Conservation (phyloP, 2,329 filamentous ascomycete species). For the Trichoderma pleuroti region DNA sequence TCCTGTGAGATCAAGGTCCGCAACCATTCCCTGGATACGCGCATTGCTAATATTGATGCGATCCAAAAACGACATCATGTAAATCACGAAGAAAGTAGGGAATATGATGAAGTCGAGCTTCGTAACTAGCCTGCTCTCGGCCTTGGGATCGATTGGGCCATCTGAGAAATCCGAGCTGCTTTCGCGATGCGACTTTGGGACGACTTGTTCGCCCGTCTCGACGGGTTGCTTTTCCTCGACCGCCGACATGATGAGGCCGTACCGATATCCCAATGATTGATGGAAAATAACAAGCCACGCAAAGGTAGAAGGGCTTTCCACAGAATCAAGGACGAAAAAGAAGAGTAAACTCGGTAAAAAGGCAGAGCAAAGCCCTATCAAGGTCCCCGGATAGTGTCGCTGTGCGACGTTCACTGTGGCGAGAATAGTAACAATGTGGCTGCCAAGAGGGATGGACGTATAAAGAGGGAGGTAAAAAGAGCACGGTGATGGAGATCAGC, state of each 20-base stretch:
- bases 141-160: constrained; percentile 29
- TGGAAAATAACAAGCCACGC: background rate
- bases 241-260: background rate
- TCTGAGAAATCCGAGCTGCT: constrained; percentile 4
- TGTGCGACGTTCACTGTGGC: background rate
- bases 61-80: constrained; percentile 29
- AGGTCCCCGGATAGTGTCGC: background rate
- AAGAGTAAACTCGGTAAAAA: background rate
- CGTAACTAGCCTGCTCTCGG: constrained; percentile 35
- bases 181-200: background rate
- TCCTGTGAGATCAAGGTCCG: constrained; percentile 40
- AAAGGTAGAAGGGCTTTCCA: background rate
- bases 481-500: background rate
- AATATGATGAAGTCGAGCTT: constrained; percentile 43
- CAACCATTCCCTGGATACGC: constrained; percentile 41
- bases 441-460: background rate
- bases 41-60: constrained; percentile 48
- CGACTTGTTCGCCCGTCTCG: background rate
- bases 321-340: too few species aligned
- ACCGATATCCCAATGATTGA: background rate
- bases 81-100: constrained; percentile 41
- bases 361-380: background rate
- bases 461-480: background rate
- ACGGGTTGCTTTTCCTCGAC: background rate
- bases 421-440: background rate